These are phyloP conservation scores for Berberis vulgaris DNA, from an alignment of 164 flowering plant species.

Conservation along the genomic window DNA sequence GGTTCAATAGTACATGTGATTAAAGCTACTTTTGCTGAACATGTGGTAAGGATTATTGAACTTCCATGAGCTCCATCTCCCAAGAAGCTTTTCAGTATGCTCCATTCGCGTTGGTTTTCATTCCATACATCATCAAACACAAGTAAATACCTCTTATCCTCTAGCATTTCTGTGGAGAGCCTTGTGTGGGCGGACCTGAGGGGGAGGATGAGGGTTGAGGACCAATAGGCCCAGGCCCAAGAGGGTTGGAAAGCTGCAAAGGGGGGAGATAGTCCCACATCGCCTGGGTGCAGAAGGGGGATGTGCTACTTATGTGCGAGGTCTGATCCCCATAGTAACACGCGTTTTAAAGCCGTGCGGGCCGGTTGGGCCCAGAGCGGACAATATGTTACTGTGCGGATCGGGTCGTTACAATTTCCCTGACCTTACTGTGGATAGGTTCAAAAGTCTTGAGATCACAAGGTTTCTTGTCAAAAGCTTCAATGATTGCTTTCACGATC, in stretches of 20 bases:
- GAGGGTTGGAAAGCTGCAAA: too few species aligned
- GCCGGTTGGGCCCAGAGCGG: too few species aligned
- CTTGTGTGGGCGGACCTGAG: too few species aligned
- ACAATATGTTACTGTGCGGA: too few species aligned
- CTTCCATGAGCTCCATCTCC: neutral
- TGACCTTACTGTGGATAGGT: neutral
- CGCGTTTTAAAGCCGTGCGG: too few species aligned
- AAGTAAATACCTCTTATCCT: constrained; percentile 1
- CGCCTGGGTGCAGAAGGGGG: too few species aligned
- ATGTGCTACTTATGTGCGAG: too few species aligned
- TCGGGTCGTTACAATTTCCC: neutral
- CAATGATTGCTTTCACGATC: neutral
- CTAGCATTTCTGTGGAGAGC: neutral
- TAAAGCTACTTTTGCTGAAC: neutral
- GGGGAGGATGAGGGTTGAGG: too few species aligned
- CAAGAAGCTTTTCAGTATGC: neutral
- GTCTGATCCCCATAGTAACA: too few species aligned
- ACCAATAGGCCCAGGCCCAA: too few species aligned
- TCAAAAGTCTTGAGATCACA: neutral
- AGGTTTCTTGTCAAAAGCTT: neutral
- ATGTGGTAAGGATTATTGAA: neutral
- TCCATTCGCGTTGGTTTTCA: neutral
- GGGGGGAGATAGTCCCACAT: too few species aligned
- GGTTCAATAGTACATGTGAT: neutral
- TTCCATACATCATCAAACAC: constrained; percentile 1